Evolutionary conservation across 352 stramenopile genomes (phyloP).

Genomic region (Poterioochromonas sp.): DNA sequence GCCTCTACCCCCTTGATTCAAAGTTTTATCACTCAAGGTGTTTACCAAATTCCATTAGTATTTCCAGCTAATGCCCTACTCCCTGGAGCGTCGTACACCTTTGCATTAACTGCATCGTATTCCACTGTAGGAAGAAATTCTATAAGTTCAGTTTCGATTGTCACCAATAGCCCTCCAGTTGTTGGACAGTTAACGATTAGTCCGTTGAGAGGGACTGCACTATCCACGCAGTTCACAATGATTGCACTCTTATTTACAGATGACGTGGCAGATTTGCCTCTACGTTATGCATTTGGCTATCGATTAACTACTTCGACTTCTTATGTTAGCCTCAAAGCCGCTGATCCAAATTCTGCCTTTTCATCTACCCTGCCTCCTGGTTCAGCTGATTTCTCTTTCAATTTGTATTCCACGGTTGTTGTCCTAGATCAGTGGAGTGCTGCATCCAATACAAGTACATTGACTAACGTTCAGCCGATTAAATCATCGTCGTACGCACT

Average conservation of each 20-base stretch:
- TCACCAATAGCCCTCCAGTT: constrained; percentile 1
- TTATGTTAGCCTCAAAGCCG: not conserved
- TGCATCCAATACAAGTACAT: not conserved
- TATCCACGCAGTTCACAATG: not conserved
- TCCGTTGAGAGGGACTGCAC: not conserved
- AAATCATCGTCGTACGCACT: too few species aligned
- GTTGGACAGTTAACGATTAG: not conserved
- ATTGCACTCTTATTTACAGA: not conserved
- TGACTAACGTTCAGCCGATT: not conserved
- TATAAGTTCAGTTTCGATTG: not conserved
- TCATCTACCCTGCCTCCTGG: not conserved
- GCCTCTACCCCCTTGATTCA: not conserved
- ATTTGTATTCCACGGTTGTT: not conserved
- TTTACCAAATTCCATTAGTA: not conserved
- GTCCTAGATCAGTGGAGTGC: not conserved
- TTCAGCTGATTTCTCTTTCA: not conserved
- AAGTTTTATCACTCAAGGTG: not conserved
- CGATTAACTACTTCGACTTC: not conserved
- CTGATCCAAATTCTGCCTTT: not conserved
- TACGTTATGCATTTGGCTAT: not conserved
- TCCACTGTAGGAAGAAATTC: not conserved
- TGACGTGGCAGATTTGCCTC: constrained; percentile 10
- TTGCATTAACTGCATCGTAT: not conserved
- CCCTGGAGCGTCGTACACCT: not conserved
- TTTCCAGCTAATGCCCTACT: not conserved